A percentile compares a stretch with the other conserved stretches of the same genome.
These are phyloP conservation scores for Setaria viridis DNA, from an alignment of 202 grass and related monocot genomes.

Conservation along the genomic window DNA sequence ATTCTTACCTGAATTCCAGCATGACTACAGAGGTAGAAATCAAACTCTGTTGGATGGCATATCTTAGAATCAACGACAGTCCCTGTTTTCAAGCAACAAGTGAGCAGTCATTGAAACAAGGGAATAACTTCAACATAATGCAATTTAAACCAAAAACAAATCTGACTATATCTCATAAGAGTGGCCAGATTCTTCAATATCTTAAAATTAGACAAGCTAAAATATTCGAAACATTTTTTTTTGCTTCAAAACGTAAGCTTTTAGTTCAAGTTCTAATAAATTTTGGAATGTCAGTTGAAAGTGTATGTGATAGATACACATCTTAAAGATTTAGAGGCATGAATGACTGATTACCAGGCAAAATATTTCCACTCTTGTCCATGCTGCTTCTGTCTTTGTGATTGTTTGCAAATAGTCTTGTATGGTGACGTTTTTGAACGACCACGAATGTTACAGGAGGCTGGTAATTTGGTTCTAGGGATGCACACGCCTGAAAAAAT, in stretches of 20 bases:
- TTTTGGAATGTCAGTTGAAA: neutral
- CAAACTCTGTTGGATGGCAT: constrained; percentile 86
- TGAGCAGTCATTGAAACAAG: constrained; percentile 17
- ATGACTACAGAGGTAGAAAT: constrained; percentile 95
- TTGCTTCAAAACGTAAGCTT: neutral
- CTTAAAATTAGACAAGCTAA: neutral
- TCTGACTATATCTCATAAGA: neutral
- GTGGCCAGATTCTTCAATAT: neutral
- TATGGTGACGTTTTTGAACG: constrained; percentile 92
- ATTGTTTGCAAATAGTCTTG: constrained; percentile 83
- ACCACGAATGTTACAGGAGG: constrained; percentile 94
- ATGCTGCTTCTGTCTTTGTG: constrained; percentile 81
- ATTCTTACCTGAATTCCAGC: constrained; percentile 87
- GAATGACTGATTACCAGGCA: constrained; percentile 66
- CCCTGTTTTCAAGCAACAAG: constrained; percentile 49
- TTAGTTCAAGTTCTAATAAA: neutral
- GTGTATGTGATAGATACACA: neutral
- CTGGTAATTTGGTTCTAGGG: constrained; percentile 86
- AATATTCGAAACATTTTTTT: neutral
- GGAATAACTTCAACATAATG: neutral
- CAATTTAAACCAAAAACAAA: neutral
- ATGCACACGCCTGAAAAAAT: constrained; percentile 78
- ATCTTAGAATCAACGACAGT: constrained; percentile 89
- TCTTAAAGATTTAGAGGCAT: constrained; percentile 28
- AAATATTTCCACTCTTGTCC: constrained; percentile 89